Evolutionary conservation across 2,329 filamentous ascomycete genomes (phyloP).

Genomic region (Pestalotiopsis sp.): DNA sequence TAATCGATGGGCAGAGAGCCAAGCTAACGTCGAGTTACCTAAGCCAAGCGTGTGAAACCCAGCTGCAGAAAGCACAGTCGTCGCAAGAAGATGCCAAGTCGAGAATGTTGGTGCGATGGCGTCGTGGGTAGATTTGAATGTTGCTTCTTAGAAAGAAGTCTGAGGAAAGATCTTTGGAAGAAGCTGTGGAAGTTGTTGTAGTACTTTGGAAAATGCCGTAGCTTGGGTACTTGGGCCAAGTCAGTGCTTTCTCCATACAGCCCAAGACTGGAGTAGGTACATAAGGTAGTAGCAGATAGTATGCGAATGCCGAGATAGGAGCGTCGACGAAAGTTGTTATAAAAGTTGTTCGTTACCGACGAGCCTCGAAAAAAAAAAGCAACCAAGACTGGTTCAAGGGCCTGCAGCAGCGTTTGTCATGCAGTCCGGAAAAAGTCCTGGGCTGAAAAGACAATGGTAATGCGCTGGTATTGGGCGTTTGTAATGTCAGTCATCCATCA

Average conservation of each 20-base stretch:
- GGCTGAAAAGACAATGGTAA: not conserved
- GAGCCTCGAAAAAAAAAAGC: not conserved
- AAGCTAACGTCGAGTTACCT: not conserved
- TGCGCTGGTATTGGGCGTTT: not conserved
- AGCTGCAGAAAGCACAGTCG: not conserved
- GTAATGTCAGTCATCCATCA: not conserved
- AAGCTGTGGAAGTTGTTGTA: not conserved
- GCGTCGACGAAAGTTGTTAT: not conserved
- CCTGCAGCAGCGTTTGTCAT: not conserved
- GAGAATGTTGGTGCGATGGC: not conserved
- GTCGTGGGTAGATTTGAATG: not conserved
- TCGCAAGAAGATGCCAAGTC: not conserved
- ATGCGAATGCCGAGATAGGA: not conserved
- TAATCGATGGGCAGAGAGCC: not conserved
- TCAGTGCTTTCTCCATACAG: not conserved
- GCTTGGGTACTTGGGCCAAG: not conserved
- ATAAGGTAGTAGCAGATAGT: not conserved
- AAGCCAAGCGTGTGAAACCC: not conserved
- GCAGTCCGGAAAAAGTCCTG: not conserved
- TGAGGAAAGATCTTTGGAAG: too few species aligned
- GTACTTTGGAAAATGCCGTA: not conserved
- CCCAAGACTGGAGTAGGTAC: not conserved
- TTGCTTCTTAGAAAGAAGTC: not conserved
- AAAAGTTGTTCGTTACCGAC: not conserved
- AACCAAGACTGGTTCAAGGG: not conserved